A percentile compares a stretch with the other conserved stretches of the same genome.
Conservation (phyloP, 371 early-diverging fungal species). For the Chytridiales sp. region DNA sequence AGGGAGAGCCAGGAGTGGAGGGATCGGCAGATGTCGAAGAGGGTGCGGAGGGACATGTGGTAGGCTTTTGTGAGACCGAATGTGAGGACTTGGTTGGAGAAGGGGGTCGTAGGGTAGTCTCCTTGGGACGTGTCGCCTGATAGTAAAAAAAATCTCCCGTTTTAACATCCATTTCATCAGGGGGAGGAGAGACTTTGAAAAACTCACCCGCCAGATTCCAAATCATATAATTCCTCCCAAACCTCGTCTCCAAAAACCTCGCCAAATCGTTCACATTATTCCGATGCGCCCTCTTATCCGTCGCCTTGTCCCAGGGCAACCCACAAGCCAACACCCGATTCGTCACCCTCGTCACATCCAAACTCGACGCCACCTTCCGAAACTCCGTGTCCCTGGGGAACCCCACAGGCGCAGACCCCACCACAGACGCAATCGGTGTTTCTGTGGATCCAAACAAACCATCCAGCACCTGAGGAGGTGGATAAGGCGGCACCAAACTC, state of each 20-base stretch:
- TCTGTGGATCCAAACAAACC: slow-evolving; percentile 4
- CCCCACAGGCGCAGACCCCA: slow-evolving; percentile 24
- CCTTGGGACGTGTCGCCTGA: slow-evolving; percentile 44
- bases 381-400: slow-evolving; percentile 32
- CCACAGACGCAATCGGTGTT: slow-evolving; percentile 7
- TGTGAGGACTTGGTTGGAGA: slow-evolving; percentile 43
- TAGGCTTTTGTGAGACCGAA: slow-evolving; percentile 48
- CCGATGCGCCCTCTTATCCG: slow-evolving; percentile 31
- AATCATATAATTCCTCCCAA: slow-evolving; percentile 46
- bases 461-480: neutral
- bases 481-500: neutral
- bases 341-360: slow-evolving; percentile 47
- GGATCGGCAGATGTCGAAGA: slow-evolving; percentile 50
- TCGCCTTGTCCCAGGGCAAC: slow-evolving; percentile 37
- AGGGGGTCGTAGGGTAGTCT: slow-evolving; percentile 39
- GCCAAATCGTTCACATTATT: slow-evolving; percentile 51
- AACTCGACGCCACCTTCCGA: slow-evolving; percentile 11
- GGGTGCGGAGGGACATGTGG: slow-evolving; percentile 39
- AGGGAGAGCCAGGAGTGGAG: slow-evolving; percentile 50
- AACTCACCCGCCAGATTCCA: slow-evolving; percentile 51
- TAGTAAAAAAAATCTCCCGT: neutral
- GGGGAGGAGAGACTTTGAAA: neutral
- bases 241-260: slow-evolving; percentile 47
- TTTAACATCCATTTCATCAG: neutral
- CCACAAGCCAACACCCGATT: slow-evolving; percentile 49